Evolutionary conservation across 192 early-diverging fungal species (phyloP).

Genomic region (Allomyces macrogynus): DNA sequence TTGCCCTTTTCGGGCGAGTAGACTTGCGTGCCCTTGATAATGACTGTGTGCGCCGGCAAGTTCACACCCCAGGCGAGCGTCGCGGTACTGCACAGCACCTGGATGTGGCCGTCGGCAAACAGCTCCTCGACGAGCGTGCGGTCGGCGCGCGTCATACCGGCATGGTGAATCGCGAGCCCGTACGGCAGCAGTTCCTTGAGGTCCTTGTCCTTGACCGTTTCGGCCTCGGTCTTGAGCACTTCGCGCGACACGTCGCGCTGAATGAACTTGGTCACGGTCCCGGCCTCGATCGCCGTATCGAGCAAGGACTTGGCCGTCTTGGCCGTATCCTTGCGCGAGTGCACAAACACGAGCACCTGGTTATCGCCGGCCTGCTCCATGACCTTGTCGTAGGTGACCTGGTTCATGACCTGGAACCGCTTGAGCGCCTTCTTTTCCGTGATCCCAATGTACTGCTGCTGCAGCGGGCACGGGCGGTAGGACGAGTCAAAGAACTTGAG

Average conservation of each 20-base stretch:
- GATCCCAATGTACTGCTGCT: slow-evolving; percentile 90
- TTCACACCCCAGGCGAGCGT: slow-evolving; percentile 99
- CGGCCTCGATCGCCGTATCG: slow-evolving; percentile 82
- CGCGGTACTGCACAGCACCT: slow-evolving; percentile 87
- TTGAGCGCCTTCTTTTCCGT: slow-evolving; percentile 92
- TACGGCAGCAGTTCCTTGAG: slow-evolving; percentile 80
- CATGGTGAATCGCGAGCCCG: slow-evolving; percentile 91
- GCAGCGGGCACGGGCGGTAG: slow-evolving; percentile 83
- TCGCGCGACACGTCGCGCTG: slow-evolving; percentile 63
- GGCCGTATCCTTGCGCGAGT: slow-evolving; percentile 93
- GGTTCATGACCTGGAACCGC: slow-evolving; percentile 87
- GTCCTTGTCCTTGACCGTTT: slow-evolving; percentile 57
- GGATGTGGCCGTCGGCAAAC: slow-evolving; percentile 74
- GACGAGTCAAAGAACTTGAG: slow-evolving; percentile 86
- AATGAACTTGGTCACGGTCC: slow-evolving; percentile 63
- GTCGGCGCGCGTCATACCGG: slow-evolving; percentile 81
- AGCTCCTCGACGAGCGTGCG: slow-evolving; percentile 83
- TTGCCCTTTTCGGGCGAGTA: slow-evolving; percentile 87
- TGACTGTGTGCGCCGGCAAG: slow-evolving; percentile 89
- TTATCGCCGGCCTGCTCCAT: slow-evolving; percentile 61
- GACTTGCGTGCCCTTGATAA: slow-evolving; percentile 97
- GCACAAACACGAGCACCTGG: slow-evolving; percentile 89
- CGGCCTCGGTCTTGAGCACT: slow-evolving; percentile 61
- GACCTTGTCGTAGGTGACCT: slow-evolving; percentile 87
- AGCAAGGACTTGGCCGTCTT: slow-evolving; percentile 79